Conservation (phyloP, 176 grass and related monocot species). For the Ampelocalamus luodianensis region DNA sequence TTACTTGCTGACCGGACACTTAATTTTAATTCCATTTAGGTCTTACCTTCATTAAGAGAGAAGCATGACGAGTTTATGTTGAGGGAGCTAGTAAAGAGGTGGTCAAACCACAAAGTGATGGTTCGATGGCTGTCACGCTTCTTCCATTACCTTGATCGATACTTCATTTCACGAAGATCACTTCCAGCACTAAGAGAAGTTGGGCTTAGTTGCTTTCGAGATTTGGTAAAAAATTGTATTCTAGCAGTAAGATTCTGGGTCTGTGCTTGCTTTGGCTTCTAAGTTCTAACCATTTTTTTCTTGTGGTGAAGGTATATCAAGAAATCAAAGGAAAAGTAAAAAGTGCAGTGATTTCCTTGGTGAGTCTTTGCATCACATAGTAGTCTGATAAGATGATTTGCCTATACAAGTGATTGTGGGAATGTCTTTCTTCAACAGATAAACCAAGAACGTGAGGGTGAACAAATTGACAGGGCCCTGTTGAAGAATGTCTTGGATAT, state of each 20-base stretch:
- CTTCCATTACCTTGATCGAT: conserved; percentile 73
- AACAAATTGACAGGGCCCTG: conserved; percentile 76
- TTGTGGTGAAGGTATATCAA: conserved; percentile 72
- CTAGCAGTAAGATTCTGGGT: neutral
- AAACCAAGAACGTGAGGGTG: conserved; percentile 74
- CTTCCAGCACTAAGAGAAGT: conserved; percentile 59
- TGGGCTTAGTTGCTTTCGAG: conserved; percentile 72
- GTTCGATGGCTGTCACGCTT: conserved; percentile 69
- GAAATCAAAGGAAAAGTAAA: conserved; percentile 83
- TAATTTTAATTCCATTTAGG: conserved; percentile 47
- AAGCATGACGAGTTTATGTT: conserved; percentile 84
- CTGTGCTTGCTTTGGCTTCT: neutral
- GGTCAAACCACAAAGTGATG: conserved; percentile 87
- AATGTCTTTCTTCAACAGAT: conserved; percentile 58
- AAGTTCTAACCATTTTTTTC: conserved; percentile 35
- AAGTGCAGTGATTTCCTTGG: conserved; percentile 77
- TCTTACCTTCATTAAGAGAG: conserved; percentile 80
- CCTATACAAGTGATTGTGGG: conserved; percentile 23
- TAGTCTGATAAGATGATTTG: conserved; percentile 28
- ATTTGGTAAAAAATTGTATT: conserved; percentile 61
- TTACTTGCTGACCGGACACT: neutral
- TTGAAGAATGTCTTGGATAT: conserved; percentile 88
- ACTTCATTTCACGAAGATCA: conserved; percentile 60
- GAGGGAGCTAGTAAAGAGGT: conserved; percentile 80
- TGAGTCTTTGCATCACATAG: conserved; percentile 46